Conservation (phyloP, 75 land plant genomes). For the Selaginella tamariscina region DNA sequence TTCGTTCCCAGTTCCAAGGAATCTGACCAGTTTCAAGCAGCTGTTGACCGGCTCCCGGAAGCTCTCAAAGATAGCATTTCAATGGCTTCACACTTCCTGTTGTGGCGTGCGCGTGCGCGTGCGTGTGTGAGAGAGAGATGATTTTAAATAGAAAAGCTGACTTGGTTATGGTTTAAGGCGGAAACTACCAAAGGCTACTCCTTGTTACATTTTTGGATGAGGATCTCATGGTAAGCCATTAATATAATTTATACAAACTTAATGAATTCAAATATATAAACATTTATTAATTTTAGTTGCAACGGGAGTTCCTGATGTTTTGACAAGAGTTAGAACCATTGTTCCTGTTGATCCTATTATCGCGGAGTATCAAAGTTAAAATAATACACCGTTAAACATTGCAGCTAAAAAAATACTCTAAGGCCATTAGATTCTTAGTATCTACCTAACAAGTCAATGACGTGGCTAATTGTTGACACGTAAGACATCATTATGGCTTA, state of each 20-base stretch:
- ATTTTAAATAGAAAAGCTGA: not conserved
- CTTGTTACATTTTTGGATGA: conserved; percentile 91
- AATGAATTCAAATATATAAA: not conserved
- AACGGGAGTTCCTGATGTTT: conserved; percentile 49
- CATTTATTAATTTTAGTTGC: conserved; percentile 18
- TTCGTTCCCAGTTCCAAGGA: conserved; percentile 73
- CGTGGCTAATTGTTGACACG: not conserved
- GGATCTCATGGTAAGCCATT: conserved; percentile 63
- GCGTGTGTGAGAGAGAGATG: no score
- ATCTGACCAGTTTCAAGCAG: conserved; percentile 46
- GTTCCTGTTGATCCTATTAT: not conserved
- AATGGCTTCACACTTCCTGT: conserved; percentile 71
- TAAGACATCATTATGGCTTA: no score
- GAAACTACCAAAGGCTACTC: conserved; percentile 36
- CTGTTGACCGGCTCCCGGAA: conserved; percentile 60
- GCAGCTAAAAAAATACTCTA: not conserved
- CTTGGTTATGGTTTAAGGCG: not conserved
- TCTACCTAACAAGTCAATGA: not conserved
- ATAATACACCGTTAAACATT: no score
- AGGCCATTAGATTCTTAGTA: not conserved
- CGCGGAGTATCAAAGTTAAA: not conserved
- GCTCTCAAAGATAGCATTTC: conserved; percentile 47
- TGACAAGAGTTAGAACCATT: conserved; percentile 22
- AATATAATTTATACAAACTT: not conserved
- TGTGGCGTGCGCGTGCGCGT: not conserved